These are phyloP conservation scores for Lagenidium sp. DNA, from an alignment of 352 stramenopile species.

Conservation along the genomic window DNA sequence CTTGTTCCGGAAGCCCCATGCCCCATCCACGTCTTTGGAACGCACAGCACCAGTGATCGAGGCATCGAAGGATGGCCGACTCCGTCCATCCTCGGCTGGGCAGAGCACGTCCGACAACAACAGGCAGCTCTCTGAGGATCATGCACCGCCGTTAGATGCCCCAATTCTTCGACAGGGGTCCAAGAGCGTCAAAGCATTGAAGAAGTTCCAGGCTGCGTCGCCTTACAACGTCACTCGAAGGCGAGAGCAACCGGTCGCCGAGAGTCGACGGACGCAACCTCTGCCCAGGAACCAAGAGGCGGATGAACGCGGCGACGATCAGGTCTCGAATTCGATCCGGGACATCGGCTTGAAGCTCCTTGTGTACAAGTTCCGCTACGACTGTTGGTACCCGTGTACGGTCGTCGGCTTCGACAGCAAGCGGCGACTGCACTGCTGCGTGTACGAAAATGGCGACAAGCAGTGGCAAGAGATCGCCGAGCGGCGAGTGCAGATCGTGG, in stretches of 20 bases:
- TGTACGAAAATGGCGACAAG: slow-evolving; percentile 79
- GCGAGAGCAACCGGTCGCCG: background rate
- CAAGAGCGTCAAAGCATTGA: slow-evolving; percentile 55
- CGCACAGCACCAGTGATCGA: background rate
- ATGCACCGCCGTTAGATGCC: background rate
- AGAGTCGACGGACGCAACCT: background rate
- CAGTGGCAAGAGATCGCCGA: slow-evolving; percentile 61
- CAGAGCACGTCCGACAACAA: too few relatives aligned
- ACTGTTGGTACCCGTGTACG: slow-evolving; percentile 77
- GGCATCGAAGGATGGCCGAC: too few relatives aligned
- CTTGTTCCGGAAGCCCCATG: background rate
- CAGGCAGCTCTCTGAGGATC: background rate
- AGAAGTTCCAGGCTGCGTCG: slow-evolving; percentile 45
- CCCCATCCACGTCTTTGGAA: background rate
- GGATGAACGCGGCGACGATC: background rate
- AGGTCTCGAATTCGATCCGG: slow-evolving; percentile 31
- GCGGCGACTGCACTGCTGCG: slow-evolving; percentile 60
- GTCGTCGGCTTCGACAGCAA: slow-evolving; percentile 69
- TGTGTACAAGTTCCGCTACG: slow-evolving; percentile 72
- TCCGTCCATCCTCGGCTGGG: too few relatives aligned
- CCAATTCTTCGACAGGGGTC: slow-evolving; percentile 53
- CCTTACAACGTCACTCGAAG: slow-evolving; percentile 52
- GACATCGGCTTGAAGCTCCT: slow-evolving; percentile 58
- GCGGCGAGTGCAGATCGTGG: slow-evolving; percentile 37
- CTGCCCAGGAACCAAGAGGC: background rate